These are phyloP conservation scores for Cordia subcordata DNA, from an alignment of 257 asterid genomes.

Conservation along the genomic window DNA sequence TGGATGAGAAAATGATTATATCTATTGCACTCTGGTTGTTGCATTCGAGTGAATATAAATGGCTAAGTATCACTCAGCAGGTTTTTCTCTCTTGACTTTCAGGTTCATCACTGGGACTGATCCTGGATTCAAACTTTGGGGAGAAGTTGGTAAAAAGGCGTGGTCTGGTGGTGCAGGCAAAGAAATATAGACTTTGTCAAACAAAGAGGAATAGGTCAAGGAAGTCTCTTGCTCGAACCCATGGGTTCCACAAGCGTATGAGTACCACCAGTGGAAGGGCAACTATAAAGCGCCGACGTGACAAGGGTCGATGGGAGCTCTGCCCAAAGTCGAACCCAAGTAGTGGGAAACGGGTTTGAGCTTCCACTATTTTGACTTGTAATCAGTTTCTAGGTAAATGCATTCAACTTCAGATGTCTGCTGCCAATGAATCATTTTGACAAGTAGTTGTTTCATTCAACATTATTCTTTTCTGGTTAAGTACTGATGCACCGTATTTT, in stretches of 20 bases:
- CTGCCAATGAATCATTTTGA: not conserved
- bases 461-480: not conserved
- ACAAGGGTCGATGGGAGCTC: slow-evolving; percentile 77
- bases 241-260: slow-evolving; percentile 93
- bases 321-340: slow-evolving; percentile 80
- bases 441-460: not conserved
- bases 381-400: slow-evolving; percentile 24
- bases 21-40: too few species aligned
- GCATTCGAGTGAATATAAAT: too few species aligned
- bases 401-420: slow-evolving; percentile 7
- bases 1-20: too few species aligned
- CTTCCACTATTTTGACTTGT: slow-evolving; percentile 12
- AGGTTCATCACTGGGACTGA: slow-evolving; percentile 33
- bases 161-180: slow-evolving; percentile 63
- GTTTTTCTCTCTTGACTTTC: slow-evolving; percentile 2
- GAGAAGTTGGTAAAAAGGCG: slow-evolving; percentile 31
- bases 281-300: slow-evolving; percentile 66
- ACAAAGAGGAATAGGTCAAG: slow-evolving; percentile 91
- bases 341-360: slow-evolving; percentile 69
- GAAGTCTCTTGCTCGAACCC: slow-evolving; percentile 88
- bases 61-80: not conserved
- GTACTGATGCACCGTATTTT: too few species aligned
- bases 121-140: slow-evolving; percentile 28
- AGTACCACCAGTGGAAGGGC: slow-evolving; percentile 87
- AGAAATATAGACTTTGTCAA: slow-evolving; percentile 62